phyloP scores from a whole-genome alignment of 2,329 filamentous ascomycete species.

The Diaporthe helianthi region DNA sequence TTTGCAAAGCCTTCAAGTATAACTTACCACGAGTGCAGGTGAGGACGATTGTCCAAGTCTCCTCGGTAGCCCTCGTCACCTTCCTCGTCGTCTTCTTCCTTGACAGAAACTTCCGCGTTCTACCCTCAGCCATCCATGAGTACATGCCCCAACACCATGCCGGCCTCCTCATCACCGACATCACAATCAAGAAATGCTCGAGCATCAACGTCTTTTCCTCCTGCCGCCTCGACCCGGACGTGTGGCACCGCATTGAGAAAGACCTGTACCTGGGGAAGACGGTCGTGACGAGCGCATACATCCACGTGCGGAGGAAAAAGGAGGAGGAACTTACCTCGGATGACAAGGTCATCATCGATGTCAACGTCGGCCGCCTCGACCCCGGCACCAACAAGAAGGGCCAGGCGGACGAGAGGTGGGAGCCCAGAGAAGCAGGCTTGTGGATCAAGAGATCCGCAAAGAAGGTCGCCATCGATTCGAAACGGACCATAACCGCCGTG shows the following conservation, averaged over 20 bases:
- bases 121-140: conserved; percentile 84
- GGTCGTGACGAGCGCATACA: conserved; percentile 78
- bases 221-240: conserved; percentile 73
- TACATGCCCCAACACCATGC: conserved; percentile 87
- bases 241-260: conserved; percentile 87
- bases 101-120: conserved; percentile 86
- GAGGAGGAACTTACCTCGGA: conserved; percentile 79
- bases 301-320: conserved; percentile 83
- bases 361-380: conserved; percentile 76
- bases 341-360: conserved; percentile 81
- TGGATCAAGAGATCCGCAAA: conserved; percentile 82
- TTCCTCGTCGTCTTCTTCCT: conserved; percentile 80
- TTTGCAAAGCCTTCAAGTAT: neutral
- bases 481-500: conserved; percentile 77
- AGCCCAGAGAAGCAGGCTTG: conserved; percentile 75
- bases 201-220: conserved; percentile 75
- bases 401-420: conserved; percentile 73
- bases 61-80: conserved; percentile 68
- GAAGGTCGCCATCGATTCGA: conserved; percentile 76
- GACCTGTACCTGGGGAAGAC: conserved; percentile 81
- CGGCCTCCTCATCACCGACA: conserved; percentile 84
- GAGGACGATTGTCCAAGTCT: conserved; percentile 78
- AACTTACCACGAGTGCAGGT: conserved; percentile 49
- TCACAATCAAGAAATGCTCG: conserved; percentile 80
- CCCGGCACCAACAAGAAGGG: conserved; percentile 65